Evolutionary conservation across 805 yeast genomes (phyloP).

Genomic region (Candida cerambycidarum): DNA sequence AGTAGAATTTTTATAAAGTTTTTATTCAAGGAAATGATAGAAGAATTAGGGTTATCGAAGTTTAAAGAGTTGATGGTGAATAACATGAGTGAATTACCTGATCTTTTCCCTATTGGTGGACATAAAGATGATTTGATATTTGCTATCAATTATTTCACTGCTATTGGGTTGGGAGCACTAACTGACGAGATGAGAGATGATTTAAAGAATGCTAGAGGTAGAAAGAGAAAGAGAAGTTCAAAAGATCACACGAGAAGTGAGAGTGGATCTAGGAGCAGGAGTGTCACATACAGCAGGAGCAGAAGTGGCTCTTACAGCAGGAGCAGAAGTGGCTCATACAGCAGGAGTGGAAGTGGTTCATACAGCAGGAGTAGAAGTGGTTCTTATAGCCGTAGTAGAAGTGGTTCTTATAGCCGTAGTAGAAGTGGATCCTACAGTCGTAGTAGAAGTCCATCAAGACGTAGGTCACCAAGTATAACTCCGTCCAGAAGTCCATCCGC

Average conservation of each 20-base stretch:
- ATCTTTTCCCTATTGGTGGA: slow-evolving; percentile 60
- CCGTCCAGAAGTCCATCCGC: not conserved
- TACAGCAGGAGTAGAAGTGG: slow-evolving; percentile 8
- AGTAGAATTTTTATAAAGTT: slow-evolving; percentile 79
- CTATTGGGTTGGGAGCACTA: slow-evolving; percentile 80
- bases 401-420: slow-evolving; percentile 3
- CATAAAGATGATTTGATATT: slow-evolving; percentile 62
- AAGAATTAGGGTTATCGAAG: slow-evolving; percentile 64
- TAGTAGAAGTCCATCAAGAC: not conserved
- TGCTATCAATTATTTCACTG: slow-evolving; percentile 88
- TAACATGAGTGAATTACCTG: slow-evolving; percentile 45
- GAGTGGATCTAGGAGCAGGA: slow-evolving; percentile 12
- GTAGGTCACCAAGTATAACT: no score
- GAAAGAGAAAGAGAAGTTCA: slow-evolving; percentile 14
- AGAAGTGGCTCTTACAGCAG: slow-evolving; percentile 15
- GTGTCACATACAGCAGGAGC: slow-evolving; percentile 20
- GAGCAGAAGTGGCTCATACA: slow-evolving; percentile 1
- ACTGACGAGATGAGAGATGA: slow-evolving; percentile 79
- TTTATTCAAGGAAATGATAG: slow-evolving; percentile 73
- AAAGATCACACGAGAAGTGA: slow-evolving; percentile 9
- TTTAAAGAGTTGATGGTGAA: slow-evolving; percentile 56
- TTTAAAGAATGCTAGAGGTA: slow-evolving; percentile 21
- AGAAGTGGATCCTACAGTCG: not conserved
- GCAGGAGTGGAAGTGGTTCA: slow-evolving; percentile 2
- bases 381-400: not conserved